Percentiles rank a stretch among this genome's conserved stretches.
Conservation (phyloP, 495 filamentous ascomycete genomes). For the Friedmanniomyces simplex region DNA sequence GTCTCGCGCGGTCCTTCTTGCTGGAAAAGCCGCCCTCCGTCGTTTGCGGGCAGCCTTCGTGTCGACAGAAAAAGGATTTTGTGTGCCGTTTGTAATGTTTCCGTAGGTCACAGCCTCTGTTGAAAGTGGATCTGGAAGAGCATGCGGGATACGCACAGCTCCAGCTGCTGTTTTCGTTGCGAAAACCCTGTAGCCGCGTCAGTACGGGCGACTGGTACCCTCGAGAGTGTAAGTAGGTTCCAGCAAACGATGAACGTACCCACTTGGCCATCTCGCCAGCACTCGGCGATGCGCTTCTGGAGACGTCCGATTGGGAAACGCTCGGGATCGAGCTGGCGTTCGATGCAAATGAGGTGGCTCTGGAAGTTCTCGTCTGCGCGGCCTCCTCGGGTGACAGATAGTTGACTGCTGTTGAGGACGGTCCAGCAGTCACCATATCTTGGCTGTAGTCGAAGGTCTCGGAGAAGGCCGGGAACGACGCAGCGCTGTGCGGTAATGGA, state of each 20-base stretch:
- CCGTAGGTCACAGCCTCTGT: constrained; percentile 51
- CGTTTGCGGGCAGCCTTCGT: constrained; percentile 49
- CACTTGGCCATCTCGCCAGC: constrained; percentile 15
- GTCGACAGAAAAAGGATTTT: constrained; percentile 53
- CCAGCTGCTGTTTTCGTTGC: constrained; percentile 39
- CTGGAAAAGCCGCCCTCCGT: constrained; percentile 49
- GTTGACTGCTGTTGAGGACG: neutral
- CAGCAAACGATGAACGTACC: neutral
- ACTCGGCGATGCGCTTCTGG: constrained; percentile 12
- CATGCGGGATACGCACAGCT: constrained; percentile 49
- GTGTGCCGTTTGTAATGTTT: constrained; percentile 56
- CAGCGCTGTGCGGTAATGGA: neutral
- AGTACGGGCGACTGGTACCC: neutral
- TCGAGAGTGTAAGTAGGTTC: neutral
- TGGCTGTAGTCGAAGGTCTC: constrained; percentile 1
- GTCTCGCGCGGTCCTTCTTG: constrained; percentile 52
- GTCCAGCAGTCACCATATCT: neutral
- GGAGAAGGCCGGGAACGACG: neutral
- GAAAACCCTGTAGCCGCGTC: neutral
- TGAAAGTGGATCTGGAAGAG: constrained; percentile 45
- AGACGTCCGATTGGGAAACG: constrained; percentile 5
- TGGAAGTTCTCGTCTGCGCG: neutral
- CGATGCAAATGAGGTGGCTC: constrained; percentile 7
- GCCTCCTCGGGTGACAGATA: constrained; percentile 14
- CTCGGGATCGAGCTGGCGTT: constrained; percentile 10